Evolutionary conservation across 225 moss, liverwort and hornwort species (phyloP), one percentile per base, ranked within the genome.

Genomic region (Antitrichia curtipendula): DNA sequence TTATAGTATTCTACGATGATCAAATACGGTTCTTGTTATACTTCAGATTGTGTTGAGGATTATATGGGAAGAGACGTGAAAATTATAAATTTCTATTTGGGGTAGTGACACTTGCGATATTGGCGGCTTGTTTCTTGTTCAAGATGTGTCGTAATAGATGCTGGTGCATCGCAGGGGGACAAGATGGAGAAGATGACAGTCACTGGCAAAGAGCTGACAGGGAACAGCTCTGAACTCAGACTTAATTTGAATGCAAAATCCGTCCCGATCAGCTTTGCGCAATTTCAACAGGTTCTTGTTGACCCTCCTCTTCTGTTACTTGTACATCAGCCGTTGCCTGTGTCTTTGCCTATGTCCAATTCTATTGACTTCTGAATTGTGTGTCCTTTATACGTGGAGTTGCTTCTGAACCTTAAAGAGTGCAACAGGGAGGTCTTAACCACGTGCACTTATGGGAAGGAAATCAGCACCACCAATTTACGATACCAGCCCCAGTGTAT

Each of bases 381-480:
- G 31, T 64, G 83, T 75, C 16, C 38, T 84, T 84, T 66, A 68
- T 80, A n/a, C 75, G 43, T 83, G 25, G 81, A 75, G 38, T 75
- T 62, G 70, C 52, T 65, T 63, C 87, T 87, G 81, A 92, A 86
- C 57, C 66, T 85, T 87, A 41, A 53, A 87, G 66, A 69, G 47
- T 86, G 83, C 59, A 89, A 58, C 93, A 98, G 97, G 93, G 92
- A 89, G 91, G 90, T 68, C 81, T 91, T 43, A 82, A 87, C 78
- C 94, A 95, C 86, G 83, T 97, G 58, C 94, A 99, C 87, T 80
- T 99, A 43, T 99, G 98, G 98, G 91, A 95, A 87, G 95, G 91
- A 73, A 89, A 91, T 38, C 86, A 90, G 63, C 98, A 99, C 92
- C 97, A 94, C 89, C 97, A 94, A 75, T 99, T 91, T 81, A 94